phyloP scores from a whole-genome alignment of 768 basidiomycete genomes.

The Calocybe cyanea region DNA sequence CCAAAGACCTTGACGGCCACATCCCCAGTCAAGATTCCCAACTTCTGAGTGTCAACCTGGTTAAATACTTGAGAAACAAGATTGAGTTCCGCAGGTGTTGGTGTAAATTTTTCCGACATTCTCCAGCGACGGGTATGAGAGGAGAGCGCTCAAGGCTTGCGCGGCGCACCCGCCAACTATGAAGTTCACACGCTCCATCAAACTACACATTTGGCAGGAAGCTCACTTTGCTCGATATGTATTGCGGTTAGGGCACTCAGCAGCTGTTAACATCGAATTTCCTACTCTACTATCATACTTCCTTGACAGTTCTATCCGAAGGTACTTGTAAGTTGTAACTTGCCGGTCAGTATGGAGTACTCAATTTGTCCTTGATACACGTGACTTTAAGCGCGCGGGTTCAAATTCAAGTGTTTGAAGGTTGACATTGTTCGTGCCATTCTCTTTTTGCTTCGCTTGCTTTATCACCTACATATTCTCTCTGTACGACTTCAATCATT shows the following conservation, averaged over 20 bases:
- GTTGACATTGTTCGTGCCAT: background rate
- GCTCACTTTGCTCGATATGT: too few relatives aligned
- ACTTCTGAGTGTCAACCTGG: constrained; percentile 71
- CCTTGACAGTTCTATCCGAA: too few relatives aligned
- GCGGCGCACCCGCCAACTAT: constrained; percentile 5
- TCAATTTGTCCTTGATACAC: constrained; percentile 2
- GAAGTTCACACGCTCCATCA: constrained; percentile 17
- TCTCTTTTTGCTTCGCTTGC: constrained; percentile 7
- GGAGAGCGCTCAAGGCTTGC: constrained; percentile 2
- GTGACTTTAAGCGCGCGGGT: constrained; percentile 8
- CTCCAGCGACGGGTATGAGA: constrained; percentile 15
- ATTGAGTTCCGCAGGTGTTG: constrained; percentile 46
- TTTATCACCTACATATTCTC: constrained; percentile 18
- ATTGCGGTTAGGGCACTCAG: too few relatives aligned
- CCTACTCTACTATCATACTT: too few relatives aligned
- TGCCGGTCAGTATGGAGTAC: background rate
- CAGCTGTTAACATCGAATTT: too few relatives aligned
- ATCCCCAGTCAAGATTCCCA: constrained; percentile 86
- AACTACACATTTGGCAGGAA: background rate
- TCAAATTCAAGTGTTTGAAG: constrained; percentile 6
- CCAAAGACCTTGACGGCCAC: constrained; percentile 84
- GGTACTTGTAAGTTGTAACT: too few relatives aligned
- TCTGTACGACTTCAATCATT: constrained; percentile 20
- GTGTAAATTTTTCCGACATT: constrained; percentile 44
- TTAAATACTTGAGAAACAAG: constrained; percentile 73